These are phyloP conservation scores for Zea luxurians DNA, from an alignment of 176 grass and related monocot genomes.

Conservation along the genomic window DNA sequence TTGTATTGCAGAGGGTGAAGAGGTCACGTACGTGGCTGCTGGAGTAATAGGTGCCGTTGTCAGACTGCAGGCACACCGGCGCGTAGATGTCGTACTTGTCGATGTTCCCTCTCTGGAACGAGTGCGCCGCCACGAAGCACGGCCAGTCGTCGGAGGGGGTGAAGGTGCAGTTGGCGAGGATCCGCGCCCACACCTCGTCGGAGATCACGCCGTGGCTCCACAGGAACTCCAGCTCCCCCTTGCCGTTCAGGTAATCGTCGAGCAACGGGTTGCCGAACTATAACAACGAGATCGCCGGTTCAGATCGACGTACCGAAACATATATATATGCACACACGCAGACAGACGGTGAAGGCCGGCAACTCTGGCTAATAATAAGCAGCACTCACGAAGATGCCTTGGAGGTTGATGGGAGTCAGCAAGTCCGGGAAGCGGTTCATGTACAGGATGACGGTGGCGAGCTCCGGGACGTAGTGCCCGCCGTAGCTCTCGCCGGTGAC, in stretches of 20 bases:
- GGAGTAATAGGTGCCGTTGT: neutral
- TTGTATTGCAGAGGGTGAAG: neutral
- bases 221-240: slow-evolving; percentile 37
- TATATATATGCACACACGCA: too few relatives aligned
- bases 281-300: neutral
- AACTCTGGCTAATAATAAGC: too few relatives aligned
- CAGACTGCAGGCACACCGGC: slow-evolving; percentile 30
- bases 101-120: neutral
- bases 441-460: slow-evolving; percentile 35
- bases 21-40: slow-evolving; percentile 23
- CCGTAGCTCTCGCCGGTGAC: slow-evolving; percentile 58
- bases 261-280: slow-evolving; percentile 53
- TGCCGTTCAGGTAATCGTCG: slow-evolving; percentile 19
- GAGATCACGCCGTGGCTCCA: slow-evolving; percentile 59
- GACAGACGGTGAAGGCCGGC: too few relatives aligned
- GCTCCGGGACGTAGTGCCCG: slow-evolving; percentile 55
- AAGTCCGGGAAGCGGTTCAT: slow-evolving; percentile 3
- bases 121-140: slow-evolving; percentile 14
- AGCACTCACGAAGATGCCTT: slow-evolving; percentile 45
- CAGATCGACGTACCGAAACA: neutral
- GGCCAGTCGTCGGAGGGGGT: neutral
- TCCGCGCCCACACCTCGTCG: slow-evolving; percentile 38
- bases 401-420: slow-evolving; percentile 24
- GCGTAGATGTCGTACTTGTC: slow-evolving; percentile 48
- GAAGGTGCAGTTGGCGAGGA: slow-evolving; percentile 52